Base-by-base conservation (phyloP, 108 stramenopile genomes). In the Discostella stelligeroides region DNA sequence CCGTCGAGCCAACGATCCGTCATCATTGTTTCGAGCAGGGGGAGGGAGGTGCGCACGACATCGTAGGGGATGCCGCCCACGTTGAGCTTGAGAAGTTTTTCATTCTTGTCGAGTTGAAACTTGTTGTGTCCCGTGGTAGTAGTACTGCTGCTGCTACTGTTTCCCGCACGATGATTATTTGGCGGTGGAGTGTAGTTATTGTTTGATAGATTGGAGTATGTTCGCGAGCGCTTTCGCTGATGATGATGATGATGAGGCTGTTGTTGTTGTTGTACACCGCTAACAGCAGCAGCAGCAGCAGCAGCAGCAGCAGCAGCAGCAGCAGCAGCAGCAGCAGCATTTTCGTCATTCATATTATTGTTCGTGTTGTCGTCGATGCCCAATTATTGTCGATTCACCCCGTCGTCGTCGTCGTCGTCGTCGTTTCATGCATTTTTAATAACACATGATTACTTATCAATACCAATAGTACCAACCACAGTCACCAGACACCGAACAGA, bases 1-100 rank as follows among this genome's bases (percentile, higher is more conserved):
- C 76, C 64, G 57, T 42, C 53, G 27, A 77, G 58, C 76, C 76
- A 77, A 2, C 76, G 76, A 51, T 77, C 68, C 2, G 76, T 77
- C 69, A 77, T 77, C 76, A 77, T 77, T 10, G 68, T 70, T 45
- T 77, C 63, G 4, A 77, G 56, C 3, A 77, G 62, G 24, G 76
- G 76, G 3, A 77, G 37, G 25, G 76, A 65, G 48, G 76, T 70
- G 2, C 68, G 63, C 0, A 70, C 40, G 0, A 77, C 63, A 55
- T 77, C 76, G 68, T 77, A 77, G 39, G 76, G 76, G 20, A 69
- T 53, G 10, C 76, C 76, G 3, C 69, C 76, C 9, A 77, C 76
- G 46, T 77, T 77, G 23, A 77, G 76, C 3, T 63, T 63, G 45
- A 77, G 76, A 46, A 77, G 68, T 6, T 68, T 45, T 20, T 45